Evolutionary conservation across 2,329 filamentous ascomycete genomes (phyloP), one percentile per base, ranked within the genome.

Genomic region (Pseudopithomyces maydicus): DNA sequence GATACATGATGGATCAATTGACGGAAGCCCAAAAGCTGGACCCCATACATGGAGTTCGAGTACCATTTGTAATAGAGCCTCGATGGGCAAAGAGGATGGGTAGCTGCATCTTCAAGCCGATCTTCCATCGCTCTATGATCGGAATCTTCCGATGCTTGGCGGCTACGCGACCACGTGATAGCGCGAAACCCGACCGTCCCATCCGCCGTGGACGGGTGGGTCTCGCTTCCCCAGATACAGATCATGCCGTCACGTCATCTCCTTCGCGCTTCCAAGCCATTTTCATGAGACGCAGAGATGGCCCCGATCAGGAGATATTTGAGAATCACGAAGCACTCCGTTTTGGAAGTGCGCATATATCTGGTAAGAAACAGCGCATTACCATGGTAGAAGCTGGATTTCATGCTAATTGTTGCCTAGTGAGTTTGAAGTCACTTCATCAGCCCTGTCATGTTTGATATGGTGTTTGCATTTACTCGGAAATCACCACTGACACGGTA

Each of bases 261-360:
- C 26, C 20, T 14, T 29, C n/a, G 12, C 19, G 39, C 41, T 41
- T 38, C 22, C 19, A 45, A 20, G 26, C 50, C 41, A 35, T 20
- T 41, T 8, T 20, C n/a, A 32, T 39, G 38, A 7, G 17, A 43
- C 52, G 38, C 35, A 26, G 11, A 43, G 29, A 54, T 97, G 93
- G 90, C 92, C 12, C 93, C 93, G 11, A 86, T 97, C 46, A 88
- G 93, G 57, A 87, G 93, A 68, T 97, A 98, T 74, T 83, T 98
- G 54, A 87, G 94, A 51, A 96, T 98, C 67, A 94, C 90, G 54
- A 93, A 94, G 73, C 91, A 92, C 76, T 97, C 94, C 4, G 92
- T 97, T 32, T 84, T 99, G n/a, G 95, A 99, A 82, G 92, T 91
- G 63, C 92, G 93, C 63, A 95, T 99, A 65, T 98, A 98, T 77